phyloP scores from a whole-genome alignment of 2,329 filamentous ascomycete species.

The Aspergillus versicolor region DNA sequence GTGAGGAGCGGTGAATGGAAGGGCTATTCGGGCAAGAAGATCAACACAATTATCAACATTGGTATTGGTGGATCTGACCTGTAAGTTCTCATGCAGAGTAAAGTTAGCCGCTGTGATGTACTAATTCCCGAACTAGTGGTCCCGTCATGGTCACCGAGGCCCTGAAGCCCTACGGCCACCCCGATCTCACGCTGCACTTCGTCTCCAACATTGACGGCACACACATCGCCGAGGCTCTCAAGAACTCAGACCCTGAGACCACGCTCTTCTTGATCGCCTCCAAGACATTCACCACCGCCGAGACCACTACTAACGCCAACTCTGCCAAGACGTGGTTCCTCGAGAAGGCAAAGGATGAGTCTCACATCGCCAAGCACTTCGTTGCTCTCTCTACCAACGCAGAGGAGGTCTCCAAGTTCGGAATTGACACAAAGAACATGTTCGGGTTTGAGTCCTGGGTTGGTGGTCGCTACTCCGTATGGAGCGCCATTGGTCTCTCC shows the following conservation, averaged over 20 bases:
- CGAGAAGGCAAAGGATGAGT: conserved; percentile 71
- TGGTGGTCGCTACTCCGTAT: conserved; percentile 95
- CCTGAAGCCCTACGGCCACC: conserved; percentile 88
- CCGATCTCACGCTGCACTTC: conserved; percentile 87
- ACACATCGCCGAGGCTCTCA: conserved; percentile 91
- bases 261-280: conserved; percentile 98
- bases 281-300: conserved; percentile 98
- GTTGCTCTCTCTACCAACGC: conserved; percentile 97
- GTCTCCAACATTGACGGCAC: conserved; percentile 99
- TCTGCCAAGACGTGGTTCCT: conserved; percentile 97
- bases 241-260: conserved; percentile 87
- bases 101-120: background rate
- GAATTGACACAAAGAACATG: conserved; percentile 99
- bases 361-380: conserved; percentile 92
- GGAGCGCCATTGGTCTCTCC: conserved; percentile 95
- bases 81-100: conserved; percentile 55
- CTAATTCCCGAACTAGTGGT: conserved; percentile 57
- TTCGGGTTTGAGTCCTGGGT: conserved; percentile 99
- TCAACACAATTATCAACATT: conserved; percentile 94
- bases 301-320: conserved; percentile 96
- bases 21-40: conserved; percentile 94
- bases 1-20: conserved; percentile 95
- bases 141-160: conserved; percentile 99
- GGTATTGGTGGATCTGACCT: conserved; percentile 98
- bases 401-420: conserved; percentile 93